Evolutionary conservation across 1,284 basidiomycete species (phyloP).

Genomic region (Kwoniella shivajii): DNA sequence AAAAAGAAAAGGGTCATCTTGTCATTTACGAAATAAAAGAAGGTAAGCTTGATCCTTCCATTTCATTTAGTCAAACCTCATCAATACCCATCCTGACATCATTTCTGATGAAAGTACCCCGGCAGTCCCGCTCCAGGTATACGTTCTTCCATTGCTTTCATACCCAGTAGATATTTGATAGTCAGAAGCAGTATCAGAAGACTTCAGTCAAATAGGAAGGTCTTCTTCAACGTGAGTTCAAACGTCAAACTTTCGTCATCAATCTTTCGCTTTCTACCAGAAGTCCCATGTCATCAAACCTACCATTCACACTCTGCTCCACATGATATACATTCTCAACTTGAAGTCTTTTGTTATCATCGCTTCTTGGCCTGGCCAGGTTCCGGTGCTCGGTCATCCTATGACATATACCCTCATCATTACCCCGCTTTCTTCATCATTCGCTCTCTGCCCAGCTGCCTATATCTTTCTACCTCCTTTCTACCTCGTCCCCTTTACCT

Average conservation of each 20-base stretch:
- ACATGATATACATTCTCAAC: too few relatives aligned
- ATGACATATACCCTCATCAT: neutral
- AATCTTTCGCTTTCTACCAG: neutral
- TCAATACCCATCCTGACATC: too few relatives aligned
- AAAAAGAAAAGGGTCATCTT: too few relatives aligned
- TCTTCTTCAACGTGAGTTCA: neutral
- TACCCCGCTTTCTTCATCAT: neutral
- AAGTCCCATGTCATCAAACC: neutral
- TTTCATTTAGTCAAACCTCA: neutral
- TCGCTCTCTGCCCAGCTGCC: neutral
- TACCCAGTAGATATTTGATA: too few relatives aligned
- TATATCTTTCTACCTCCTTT: slow-evolving; percentile 8
- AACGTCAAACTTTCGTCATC: neutral
- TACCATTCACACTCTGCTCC: neutral
- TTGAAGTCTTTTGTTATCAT: neutral
- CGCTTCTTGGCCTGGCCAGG: neutral
- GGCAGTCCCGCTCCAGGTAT: too few relatives aligned
- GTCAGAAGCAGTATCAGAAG: too few relatives aligned
- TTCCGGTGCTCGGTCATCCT: neutral
- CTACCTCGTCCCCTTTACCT: neutral
- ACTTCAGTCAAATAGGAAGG: too few relatives aligned
- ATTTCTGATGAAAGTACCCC: too few relatives aligned
- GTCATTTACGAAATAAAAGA: neutral
- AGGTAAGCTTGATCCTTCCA: neutral
- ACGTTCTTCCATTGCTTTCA: too few relatives aligned